Base-by-base conservation (phyloP, 1,284 basidiomycete species). In the Puccinia sorghi region DNA sequence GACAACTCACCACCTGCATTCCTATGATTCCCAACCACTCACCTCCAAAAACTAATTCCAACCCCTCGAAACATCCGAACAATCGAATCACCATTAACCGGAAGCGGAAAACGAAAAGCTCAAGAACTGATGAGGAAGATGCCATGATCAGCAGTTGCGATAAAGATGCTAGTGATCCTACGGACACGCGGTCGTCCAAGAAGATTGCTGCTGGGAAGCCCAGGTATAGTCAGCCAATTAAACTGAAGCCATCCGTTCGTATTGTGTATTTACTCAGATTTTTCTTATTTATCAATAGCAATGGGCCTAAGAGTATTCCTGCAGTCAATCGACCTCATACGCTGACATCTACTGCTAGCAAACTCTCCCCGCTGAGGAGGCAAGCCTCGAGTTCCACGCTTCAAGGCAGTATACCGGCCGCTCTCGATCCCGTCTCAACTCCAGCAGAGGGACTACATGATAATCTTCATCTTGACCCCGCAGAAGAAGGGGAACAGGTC, bases 141-240 rank as follows among this genome's bases (percentile, higher is more conserved):
- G 73, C 66, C 11, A 72, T 15, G 5, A 25, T 43, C 37, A 52
- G 22, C 15, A 12, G 5, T 66, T 37, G 41, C 22, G 70, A 72
- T 2, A 72, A 72, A 12, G 70, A 72, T 25, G 1, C 37, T 20
- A 54, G 20, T 20, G 70, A 56, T 41, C 32, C 39, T 5, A 27
- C 37, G 6, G 54, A 72, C 2, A n/a, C 46, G 4, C 70, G 54
- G 13, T 46, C 54, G n/a, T 72, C 37, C 39, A 72, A 72, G 17
- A 72, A 59, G 39, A 11, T 59, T 27, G 25, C 56, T 43, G 54
- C 22, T 48, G 71, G 32, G n/a, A 72, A 57, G 32, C 27, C 71
- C 12, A 72, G 71, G 71, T 72, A 59, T 59, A 61, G 54, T 72
- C 71, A 72, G 71, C 71, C 71, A 50, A n/a, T 54, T 39, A 54